A percentile compares a stretch with the other conserved stretches of the same genome.
Conservation (phyloP, 1,284 basidiomycete species). For the Ceratobasidium sp. region DNA sequence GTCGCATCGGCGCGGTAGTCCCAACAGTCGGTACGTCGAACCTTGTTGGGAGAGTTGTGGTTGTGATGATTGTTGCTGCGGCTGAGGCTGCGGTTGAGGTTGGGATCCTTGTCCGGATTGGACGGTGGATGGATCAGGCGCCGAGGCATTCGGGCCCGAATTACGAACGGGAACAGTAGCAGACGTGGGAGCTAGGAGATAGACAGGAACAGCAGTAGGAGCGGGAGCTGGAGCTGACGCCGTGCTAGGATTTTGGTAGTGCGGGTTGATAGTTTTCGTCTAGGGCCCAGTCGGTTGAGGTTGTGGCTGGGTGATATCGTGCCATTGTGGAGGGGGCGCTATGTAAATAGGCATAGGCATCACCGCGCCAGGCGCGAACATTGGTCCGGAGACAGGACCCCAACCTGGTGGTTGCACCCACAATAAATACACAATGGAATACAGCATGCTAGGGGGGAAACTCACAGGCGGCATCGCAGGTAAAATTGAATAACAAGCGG, state of each 20-base stretch:
- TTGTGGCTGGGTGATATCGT: too few species aligned
- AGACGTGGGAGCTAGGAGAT: too few species aligned
- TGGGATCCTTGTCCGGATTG: too few species aligned
- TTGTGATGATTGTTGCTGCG: too few species aligned
- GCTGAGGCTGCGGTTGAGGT: too few species aligned
- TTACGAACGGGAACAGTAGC: neutral
- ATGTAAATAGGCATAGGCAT: neutral
- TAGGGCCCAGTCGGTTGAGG: too few species aligned
- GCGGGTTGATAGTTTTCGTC: too few species aligned
- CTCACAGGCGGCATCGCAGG: slow-evolving; percentile 25
- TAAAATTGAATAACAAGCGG: slow-evolving; percentile 29
- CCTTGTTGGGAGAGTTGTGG: neutral
- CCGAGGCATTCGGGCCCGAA: too few species aligned
- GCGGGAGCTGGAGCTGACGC: neutral
- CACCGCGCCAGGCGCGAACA: neutral
- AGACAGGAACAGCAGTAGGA: neutral
- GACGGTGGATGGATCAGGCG: too few species aligned
- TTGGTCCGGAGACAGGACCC: slow-evolving; percentile 13
- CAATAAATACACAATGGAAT: neutral
- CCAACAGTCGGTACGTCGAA: neutral
- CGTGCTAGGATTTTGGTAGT: too few species aligned
- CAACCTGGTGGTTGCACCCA: slow-evolving; percentile 14
- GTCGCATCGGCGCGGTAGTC: neutral
- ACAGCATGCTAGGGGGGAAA: too few species aligned
- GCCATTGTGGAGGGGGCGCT: neutral